Percentiles rank a stretch among this genome's conserved stretches.
These are phyloP conservation scores for Auricularia auricula-judae DNA, from an alignment of 768 basidiomycete species.

Conservation along the genomic window DNA sequence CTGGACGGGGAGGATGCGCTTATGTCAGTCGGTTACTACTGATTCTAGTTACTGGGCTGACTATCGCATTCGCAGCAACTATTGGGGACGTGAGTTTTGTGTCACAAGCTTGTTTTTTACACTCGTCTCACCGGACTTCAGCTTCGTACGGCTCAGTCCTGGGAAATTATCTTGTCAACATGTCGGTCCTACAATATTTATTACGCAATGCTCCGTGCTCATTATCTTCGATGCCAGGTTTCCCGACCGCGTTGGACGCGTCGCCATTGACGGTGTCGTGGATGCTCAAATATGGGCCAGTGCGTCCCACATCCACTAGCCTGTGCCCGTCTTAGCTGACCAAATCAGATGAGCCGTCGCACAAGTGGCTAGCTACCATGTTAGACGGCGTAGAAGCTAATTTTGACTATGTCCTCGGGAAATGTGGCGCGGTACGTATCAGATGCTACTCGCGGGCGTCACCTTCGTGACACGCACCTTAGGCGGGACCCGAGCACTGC, in stretches of 20 bases:
- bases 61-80: slow-evolving; percentile 7
- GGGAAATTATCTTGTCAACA: slow-evolving; percentile 11
- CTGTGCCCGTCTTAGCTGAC: neutral
- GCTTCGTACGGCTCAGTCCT: slow-evolving; percentile 11
- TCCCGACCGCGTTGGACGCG: slow-evolving; percentile 10
- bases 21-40: slow-evolving; percentile 7
- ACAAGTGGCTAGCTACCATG: slow-evolving; percentile 5
- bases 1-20: slow-evolving; percentile 9
- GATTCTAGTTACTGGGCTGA: neutral
- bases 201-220: neutral
- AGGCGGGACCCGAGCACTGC: slow-evolving; percentile 7
- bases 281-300: slow-evolving; percentile 7
- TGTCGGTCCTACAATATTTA: slow-evolving; percentile 2
- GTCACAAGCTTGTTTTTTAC: neutral
- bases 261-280: slow-evolving; percentile 10
- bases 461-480: neutral
- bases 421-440: slow-evolving; percentile 6
- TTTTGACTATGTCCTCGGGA: slow-evolving; percentile 6
- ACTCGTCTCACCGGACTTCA: neutral
- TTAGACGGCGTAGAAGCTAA: slow-evolving; percentile 5
- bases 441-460: neutral
- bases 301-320: slow-evolving; percentile 1
- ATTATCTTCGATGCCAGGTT: slow-evolving; percentile 5
- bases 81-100: slow-evolving; percentile 4
- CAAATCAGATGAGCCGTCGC: neutral